Percentiles rank a stretch among this genome's conserved stretches.
phyloP scores from a whole-genome alignment of 345 rosid species.

The Populus pruinosa region DNA sequence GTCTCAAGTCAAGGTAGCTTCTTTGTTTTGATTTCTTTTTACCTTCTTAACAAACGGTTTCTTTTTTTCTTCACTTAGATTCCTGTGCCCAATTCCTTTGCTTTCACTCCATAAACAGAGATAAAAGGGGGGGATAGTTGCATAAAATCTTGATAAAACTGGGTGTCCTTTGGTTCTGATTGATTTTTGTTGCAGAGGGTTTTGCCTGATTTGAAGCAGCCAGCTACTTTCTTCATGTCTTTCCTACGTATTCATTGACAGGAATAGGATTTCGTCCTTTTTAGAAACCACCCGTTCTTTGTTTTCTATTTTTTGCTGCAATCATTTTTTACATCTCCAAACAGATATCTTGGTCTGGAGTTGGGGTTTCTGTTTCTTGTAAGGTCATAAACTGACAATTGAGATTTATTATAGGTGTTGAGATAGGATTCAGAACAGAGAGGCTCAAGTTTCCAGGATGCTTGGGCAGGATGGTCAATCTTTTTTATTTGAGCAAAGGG shows the following conservation, averaged over 20 bases:
- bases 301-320: not conserved
- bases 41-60: not conserved
- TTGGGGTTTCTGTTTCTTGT: not conserved
- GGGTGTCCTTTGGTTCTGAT: not conserved
- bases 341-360: not conserved
- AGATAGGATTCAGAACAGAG: constrained; percentile 55
- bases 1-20: constrained; percentile 13
- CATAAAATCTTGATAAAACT: not conserved
- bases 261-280: not conserved
- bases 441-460: constrained; percentile 61
- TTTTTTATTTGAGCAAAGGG: constrained; percentile 63
- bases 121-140: not conserved
- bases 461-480: constrained; percentile 54
- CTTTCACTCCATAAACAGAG: not conserved
- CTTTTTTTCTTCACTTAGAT: not conserved
- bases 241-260: not conserved
- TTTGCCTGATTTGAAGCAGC: constrained; percentile 3
- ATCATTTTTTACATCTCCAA: not conserved
- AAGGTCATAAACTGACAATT: not conserved
- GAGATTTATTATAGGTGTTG: constrained; percentile 31
- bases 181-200: not conserved
- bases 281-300: not conserved
- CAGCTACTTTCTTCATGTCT: not conserved
- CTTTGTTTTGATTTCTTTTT: constrained; percentile 13
- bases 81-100: not conserved